These are phyloP conservation scores for Elongisporangium senticosum DNA, from an alignment of 352 stramenopile species.

Conservation along the genomic window DNA sequence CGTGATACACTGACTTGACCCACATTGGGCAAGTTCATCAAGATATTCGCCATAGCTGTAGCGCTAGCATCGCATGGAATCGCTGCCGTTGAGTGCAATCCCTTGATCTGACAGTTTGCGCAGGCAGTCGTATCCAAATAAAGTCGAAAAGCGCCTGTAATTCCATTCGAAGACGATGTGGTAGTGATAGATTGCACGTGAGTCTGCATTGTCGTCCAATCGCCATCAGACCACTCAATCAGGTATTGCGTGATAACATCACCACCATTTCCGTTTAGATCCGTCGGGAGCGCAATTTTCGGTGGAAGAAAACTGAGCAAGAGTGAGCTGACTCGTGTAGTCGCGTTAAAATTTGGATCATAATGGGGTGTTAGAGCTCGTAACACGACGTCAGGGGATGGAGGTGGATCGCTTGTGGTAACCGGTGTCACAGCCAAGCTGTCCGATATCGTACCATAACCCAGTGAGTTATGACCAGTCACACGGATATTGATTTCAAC, in stretches of 20 bases:
- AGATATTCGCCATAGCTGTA: slow-evolving; percentile 57
- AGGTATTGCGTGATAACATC: slow-evolving; percentile 85
- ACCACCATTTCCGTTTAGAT: slow-evolving; percentile 85
- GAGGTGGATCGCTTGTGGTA: slow-evolving; percentile 85
- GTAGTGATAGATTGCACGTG: slow-evolving; percentile 71
- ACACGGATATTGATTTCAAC: slow-evolving; percentile 86
- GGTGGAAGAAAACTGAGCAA: slow-evolving; percentile 80
- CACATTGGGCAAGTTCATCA: slow-evolving; percentile 94
- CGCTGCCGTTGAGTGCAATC: slow-evolving; percentile 45
- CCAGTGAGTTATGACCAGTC: slow-evolving; percentile 88
- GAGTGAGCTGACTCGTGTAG: slow-evolving; percentile 69
- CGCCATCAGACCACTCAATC: slow-evolving; percentile 89
- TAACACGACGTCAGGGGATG: slow-evolving; percentile 57
- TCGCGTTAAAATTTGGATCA: slow-evolving; percentile 22
- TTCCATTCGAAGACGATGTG: slow-evolving; percentile 19
- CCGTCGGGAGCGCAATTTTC: slow-evolving; percentile 30
- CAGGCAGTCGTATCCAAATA: slow-evolving; percentile 83
- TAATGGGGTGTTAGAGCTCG: slow-evolving; percentile 29
- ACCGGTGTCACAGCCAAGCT: slow-evolving; percentile 76
- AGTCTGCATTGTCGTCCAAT: slow-evolving; percentile 56
- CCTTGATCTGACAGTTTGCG: slow-evolving; percentile 69
- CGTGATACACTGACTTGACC: slow-evolving; percentile 81
- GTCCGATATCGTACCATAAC: slow-evolving; percentile 75
- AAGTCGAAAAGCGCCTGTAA: slow-evolving; percentile 74
- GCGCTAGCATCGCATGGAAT: slow-evolving; percentile 67